Evolutionary conservation across 306 rosid species (phyloP), one percentile per base, ranked within the genome.

Genomic region (Cicer pinnatifidum): DNA sequence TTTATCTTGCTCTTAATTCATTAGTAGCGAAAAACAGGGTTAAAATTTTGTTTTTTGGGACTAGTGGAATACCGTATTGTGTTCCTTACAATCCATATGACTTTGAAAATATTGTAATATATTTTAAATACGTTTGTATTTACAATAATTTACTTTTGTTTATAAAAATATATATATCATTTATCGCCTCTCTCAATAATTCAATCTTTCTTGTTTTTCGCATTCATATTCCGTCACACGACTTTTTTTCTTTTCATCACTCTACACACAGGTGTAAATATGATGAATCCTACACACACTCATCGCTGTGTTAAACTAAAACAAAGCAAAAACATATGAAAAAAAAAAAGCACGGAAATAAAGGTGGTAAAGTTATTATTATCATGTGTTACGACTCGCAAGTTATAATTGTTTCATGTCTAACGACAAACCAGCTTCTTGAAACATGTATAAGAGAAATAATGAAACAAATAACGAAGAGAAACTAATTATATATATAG

Each of bases 371-470:
- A 64, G 8, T 39, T 15, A 58, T 15, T 8, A 45, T 15, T 8
- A 45, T 45, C 72, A 45, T 37, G 62, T 23, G 28, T 23, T 58
- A 23, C 16, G 17, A 57, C 50, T 39, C 23, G 28, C 19, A 1
- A 70, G 66, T 17, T 70, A 23, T 23, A 23, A 61, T 61, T 64
- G 76, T 20, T 72, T 78, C 76, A 78, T 67, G 72, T 60, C 48
- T 23, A 69, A 72, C 67, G 61, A 77, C 72, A 56, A 62, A 39
- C 1, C 9, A 15, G 12, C 20, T 69, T 33, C 70, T 75, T 54
- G 48, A 69, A 75, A 78, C 78, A 78, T 40, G 78, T 63, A 63
- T 64, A 33, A 1, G 47, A 38, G 11, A 40, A 12, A 8, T 6
- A 5, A 11, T 11, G 4, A 48, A 13, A 48, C 4, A 11, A 28